Evolutionary conservation across 2,329 filamentous ascomycete genomes (phyloP).

Genomic region (Xylaria digitata): DNA sequence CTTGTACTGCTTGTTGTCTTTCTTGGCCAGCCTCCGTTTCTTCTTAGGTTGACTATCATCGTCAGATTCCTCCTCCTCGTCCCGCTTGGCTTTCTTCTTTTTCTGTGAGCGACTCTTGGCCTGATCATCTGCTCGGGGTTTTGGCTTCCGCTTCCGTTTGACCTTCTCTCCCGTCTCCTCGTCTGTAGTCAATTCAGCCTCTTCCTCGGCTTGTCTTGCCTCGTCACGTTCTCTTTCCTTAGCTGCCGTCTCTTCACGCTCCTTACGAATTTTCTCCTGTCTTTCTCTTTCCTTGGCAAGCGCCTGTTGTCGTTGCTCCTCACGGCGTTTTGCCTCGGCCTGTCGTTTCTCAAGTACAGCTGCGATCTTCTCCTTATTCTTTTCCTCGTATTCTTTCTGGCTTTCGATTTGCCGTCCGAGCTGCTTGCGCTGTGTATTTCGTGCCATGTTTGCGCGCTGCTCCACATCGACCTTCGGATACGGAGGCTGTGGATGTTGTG

Average conservation of each 20-base stretch:
- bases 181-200: constrained; percentile 85
- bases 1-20: constrained; percentile 79
- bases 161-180: constrained; percentile 83
- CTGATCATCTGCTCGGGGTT: constrained; percentile 57
- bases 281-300: constrained; percentile 78
- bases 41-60: constrained; percentile 69
- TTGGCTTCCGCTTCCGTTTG: constrained; percentile 77
- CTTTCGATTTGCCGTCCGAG: constrained; percentile 85
- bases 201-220: constrained; percentile 73
- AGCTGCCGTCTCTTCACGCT: constrained; percentile 83
- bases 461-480: constrained; percentile 93
- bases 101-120: constrained; percentile 53
- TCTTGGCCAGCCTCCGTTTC: constrained; percentile 65
- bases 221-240: constrained; percentile 79
- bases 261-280: constrained; percentile 84
- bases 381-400: constrained; percentile 91
- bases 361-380: constrained; percentile 88
- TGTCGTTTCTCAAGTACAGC: constrained; percentile 84
- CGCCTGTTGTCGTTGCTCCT: constrained; percentile 77
- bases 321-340: constrained; percentile 79
- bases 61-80: constrained; percentile 60
- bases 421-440: constrained; percentile 93
- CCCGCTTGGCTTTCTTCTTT: constrained; percentile 71
- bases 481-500: constrained; percentile 74
- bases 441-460: constrained; percentile 95